Percentiles rank a stretch among this genome's conserved stretches.
Conservation (phyloP, 2,329 filamentous ascomycete genomes). For the Sporothrix luriei region DNA sequence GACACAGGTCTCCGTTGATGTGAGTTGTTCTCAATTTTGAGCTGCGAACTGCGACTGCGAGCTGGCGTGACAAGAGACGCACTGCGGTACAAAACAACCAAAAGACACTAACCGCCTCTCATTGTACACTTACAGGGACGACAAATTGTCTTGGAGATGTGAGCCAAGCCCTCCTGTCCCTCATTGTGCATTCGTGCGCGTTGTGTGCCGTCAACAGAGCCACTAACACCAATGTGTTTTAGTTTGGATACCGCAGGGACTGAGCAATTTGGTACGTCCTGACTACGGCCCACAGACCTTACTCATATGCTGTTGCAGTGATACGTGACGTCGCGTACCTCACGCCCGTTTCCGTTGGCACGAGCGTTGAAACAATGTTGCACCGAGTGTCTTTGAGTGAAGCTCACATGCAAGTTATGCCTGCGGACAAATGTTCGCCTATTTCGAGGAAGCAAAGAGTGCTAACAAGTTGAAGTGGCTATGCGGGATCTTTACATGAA, state of each 20-base stretch:
- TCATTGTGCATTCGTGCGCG: neutral
- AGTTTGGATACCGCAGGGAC: slow-evolving; percentile 88
- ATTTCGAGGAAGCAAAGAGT: neutral
- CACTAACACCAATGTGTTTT: neutral
- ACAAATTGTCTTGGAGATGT: slow-evolving; percentile 89
- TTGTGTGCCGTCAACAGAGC: neutral
- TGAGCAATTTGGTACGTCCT: slow-evolving; percentile 81
- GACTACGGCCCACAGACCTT: neutral
- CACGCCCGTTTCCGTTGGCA: slow-evolving; percentile 12
- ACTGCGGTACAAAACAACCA: neutral
- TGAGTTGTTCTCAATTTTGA: slow-evolving; percentile 53
- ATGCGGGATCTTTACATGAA: slow-evolving; percentile 90
- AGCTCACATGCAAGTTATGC: neutral
- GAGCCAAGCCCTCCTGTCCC: slow-evolving; percentile 39
- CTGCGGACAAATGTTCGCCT: neutral
- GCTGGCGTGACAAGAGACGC: slow-evolving; percentile 1
- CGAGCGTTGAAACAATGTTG: slow-evolving; percentile 9
- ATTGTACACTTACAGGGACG: slow-evolving; percentile 65
- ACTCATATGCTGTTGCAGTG: neutral
- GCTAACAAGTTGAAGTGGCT: slow-evolving; percentile 49
- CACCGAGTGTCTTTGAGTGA: neutral
- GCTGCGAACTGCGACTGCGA: too few species aligned
- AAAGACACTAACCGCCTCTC: neutral
- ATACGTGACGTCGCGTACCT: slow-evolving; percentile 9
- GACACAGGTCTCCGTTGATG: slow-evolving; percentile 78